Conservation (phyloP, 176 grass and related monocot genomes). For the Carex parvula region DNA sequence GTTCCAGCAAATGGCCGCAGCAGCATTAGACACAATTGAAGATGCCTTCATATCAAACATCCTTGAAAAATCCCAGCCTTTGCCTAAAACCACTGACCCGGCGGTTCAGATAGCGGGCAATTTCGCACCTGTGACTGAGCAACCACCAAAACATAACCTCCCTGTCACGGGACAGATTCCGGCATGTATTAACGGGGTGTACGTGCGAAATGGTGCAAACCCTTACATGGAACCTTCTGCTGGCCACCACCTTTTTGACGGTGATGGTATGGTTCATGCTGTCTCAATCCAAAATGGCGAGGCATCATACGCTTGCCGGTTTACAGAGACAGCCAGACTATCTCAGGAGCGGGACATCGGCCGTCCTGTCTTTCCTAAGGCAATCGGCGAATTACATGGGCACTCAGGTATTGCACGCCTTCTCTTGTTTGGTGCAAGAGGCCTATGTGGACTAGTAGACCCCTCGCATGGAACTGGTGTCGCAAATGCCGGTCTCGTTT, state of each 20-base stretch:
- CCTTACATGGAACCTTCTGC: conserved; percentile 51
- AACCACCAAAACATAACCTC: conserved; percentile 29
- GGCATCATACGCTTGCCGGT: conserved; percentile 73
- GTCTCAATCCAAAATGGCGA: conserved; percentile 46
- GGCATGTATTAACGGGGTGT: conserved; percentile 59
- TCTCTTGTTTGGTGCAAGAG: conserved; percentile 61
- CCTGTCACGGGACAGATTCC: conserved; percentile 52
- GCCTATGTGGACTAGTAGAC: conserved; percentile 53
- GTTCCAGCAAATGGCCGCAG: conserved; percentile 47
- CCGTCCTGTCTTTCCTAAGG: conserved; percentile 63
- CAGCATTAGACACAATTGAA: conserved; percentile 55
- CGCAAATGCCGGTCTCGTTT: conserved; percentile 81
- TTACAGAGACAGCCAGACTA: conserved; percentile 60
- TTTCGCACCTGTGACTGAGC: conserved; percentile 65
- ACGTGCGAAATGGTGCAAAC: conserved; percentile 86
- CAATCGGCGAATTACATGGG: conserved; percentile 92
- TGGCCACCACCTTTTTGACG: conserved; percentile 87
- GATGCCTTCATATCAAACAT: conserved; percentile 36
- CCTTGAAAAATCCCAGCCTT: conserved; percentile 44
- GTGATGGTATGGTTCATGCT: conserved; percentile 91
- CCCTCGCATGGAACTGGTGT: conserved; percentile 57
- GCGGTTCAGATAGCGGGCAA: conserved; percentile 73
- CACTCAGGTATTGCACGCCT: conserved; percentile 68
- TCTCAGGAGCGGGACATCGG: conserved; percentile 41
- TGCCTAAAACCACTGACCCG: conserved; percentile 53